Evolutionary conservation across 192 early-diverging fungal genomes (phyloP).

Genomic region (Phlyctochytrium bullatum): DNA sequence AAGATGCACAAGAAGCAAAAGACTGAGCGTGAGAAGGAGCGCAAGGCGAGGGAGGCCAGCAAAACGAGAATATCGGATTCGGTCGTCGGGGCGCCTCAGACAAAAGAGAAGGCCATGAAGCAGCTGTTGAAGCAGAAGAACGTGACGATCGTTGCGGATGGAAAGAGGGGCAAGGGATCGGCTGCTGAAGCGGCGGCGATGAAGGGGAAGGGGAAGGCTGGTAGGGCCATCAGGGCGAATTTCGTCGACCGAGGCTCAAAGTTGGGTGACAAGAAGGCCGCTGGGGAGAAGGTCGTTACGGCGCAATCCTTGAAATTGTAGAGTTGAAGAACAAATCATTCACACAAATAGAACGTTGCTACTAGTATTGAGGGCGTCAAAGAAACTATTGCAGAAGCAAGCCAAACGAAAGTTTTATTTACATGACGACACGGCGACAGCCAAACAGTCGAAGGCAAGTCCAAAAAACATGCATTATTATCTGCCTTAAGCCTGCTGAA

Average conservation of each 20-base stretch:
- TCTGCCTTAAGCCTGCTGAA: no score
- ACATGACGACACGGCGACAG: no score
- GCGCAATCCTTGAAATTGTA: no score
- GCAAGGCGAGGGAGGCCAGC: constrained; percentile 23
- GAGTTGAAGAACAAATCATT: no score
- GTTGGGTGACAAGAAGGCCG: constrained; percentile 28
- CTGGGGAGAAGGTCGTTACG: constrained; percentile 1
- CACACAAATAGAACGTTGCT: no score
- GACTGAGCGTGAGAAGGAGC: constrained; percentile 33
- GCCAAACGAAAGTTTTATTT: no score
- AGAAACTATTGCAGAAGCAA: no score
- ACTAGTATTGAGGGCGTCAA: no score
- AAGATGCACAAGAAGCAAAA: constrained; percentile 62
- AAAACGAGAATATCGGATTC: constrained; percentile 51
- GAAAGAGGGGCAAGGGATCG: constrained; percentile 35
- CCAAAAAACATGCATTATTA: no score
- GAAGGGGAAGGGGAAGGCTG: constrained; percentile 33
- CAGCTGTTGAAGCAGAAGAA: constrained; percentile 64
- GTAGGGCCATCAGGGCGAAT: constrained; percentile 38
- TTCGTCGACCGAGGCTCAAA: constrained; percentile 44
- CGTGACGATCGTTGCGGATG: constrained; percentile 53
- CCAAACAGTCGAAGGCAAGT: no score
- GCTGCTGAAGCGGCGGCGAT: constrained; percentile 18
- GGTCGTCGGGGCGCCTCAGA: constrained; percentile 10
- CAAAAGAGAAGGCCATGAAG: constrained; percentile 62